These are phyloP conservation scores for Saccharomyces hybrid DNA, from an alignment of 1,139 yeast species.

Conservation along the genomic window DNA sequence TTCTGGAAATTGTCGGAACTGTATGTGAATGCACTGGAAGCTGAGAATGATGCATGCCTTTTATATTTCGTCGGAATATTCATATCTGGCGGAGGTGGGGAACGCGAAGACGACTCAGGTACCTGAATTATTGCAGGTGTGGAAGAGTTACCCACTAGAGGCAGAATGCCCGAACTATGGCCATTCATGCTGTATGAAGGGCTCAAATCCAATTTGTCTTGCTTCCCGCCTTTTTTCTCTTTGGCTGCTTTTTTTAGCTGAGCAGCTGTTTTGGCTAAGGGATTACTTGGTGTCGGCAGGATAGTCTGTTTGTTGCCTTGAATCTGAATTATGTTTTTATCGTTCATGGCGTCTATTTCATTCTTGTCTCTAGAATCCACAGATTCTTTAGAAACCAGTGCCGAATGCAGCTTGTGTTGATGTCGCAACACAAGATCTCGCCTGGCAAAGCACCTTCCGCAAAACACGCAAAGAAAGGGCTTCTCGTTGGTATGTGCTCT, in stretches of 20 bases:
- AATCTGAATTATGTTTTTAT: conserved; percentile 32
- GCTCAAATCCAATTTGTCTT: background rate
- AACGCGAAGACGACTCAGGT: background rate
- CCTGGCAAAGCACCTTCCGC: conserved; percentile 91
- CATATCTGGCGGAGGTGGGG: conserved; percentile 1
- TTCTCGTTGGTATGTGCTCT: conserved; percentile 94
- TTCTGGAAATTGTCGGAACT: conserved; percentile 27
- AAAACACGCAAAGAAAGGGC: conserved; percentile 93
- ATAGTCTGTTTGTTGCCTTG: conserved; percentile 35
- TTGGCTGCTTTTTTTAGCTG: conserved; percentile 24
- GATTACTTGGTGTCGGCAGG: conserved; percentile 32
- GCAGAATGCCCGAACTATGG: background rate
- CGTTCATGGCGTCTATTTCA: conserved; percentile 4
- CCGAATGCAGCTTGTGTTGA: conserved; percentile 86
- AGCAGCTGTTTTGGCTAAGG: conserved; percentile 24
- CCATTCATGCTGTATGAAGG: background rate
- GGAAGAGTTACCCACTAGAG: background rate
- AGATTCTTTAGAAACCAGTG: conserved; percentile 30
- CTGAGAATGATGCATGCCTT: conserved; percentile 77
- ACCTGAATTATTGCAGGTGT: background rate
- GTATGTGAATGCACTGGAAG: conserved; percentile 66
- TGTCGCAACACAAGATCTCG: conserved; percentile 86
- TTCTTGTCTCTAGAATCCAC: conserved; percentile 10
- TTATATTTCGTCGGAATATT: conserved; percentile 23
- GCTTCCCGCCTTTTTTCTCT: background rate